Base-by-base conservation (phyloP, 352 stramenopile species). In the Pythium myriotylum region DNA sequence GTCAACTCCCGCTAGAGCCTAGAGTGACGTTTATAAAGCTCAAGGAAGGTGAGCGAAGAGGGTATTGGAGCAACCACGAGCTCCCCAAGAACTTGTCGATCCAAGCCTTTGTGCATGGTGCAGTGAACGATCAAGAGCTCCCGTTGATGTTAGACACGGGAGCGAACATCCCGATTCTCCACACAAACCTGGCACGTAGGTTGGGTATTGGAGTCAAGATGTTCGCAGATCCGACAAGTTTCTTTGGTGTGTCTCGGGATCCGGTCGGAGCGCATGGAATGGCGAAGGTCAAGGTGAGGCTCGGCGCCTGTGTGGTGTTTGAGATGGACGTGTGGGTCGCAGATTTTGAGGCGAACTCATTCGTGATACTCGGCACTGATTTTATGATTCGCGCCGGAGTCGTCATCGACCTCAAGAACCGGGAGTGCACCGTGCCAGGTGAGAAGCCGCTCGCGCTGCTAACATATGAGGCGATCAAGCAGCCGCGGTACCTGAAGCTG, bases 81-180 rank as follows among this genome's bases (percentile, higher is more conserved):
- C n/a, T n/a, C n/a, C n/a, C n/a, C n/a, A n/a, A n/a, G n/a, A n/a
- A n/a, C n/a, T n/a, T n/a, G n/a, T n/a, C n/a, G n/a, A n/a, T n/a
- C n/a, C n/a, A n/a, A n/a, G n/a, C n/a, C n/a, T n/a, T n/a, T n/a
- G n/a, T n/a, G n/a, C n/a, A n/a, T n/a, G n/a, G n/a, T n/a, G n/a
- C n/a, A n/a, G n/a, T n/a, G n/a, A n/a, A 57, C 3, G 56, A 39
- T 9, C 12, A 52, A 10, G 35, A 46, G 20, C 5, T 68, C 9
- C 60, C 52, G 43, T 45, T 68, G 32, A 68, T 68, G 60, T 23
- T 68, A 14, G 60, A 68, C 22, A 68, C 52, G 2, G 52, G 59
- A 1, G 60, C 51, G 22, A 68, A 68, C 39, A 62, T 62, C 45
- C 39, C n/a, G 2, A 19, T 62, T 9, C 32, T 68, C 7, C 60